Evolutionary conservation across 441 rosid genomes (phyloP).

Genomic region (Jatropha multifida): DNA sequence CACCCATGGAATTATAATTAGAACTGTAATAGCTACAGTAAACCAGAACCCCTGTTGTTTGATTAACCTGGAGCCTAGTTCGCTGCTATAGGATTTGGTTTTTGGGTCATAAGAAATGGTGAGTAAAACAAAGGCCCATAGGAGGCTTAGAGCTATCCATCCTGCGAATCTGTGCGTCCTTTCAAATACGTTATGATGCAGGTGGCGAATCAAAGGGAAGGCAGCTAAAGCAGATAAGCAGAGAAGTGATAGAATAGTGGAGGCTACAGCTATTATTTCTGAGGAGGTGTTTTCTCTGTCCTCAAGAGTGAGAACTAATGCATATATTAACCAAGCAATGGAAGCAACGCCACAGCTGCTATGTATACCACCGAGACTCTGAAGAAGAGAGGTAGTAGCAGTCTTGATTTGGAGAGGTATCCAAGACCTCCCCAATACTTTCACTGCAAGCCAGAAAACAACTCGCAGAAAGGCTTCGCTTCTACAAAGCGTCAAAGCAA

Average conservation of each 20-base stretch:
- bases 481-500: slow-evolving; percentile 62
- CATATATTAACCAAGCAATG: slow-evolving; percentile 62
- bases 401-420: slow-evolving; percentile 56
- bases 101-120: slow-evolving; percentile 51
- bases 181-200: slow-evolving; percentile 78
- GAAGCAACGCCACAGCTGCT: slow-evolving; percentile 78
- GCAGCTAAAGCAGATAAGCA: slow-evolving; percentile 55
- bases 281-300: slow-evolving; percentile 44
- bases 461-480: slow-evolving; percentile 66
- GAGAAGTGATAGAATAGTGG: slow-evolving; percentile 51
- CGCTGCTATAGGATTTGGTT: slow-evolving; percentile 43
- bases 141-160: slow-evolving; percentile 59
- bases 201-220: slow-evolving; percentile 71
- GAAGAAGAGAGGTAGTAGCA: slow-evolving; percentile 60
- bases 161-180: slow-evolving; percentile 68
- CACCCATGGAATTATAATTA: slow-evolving; percentile 65
- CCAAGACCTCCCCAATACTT: slow-evolving; percentile 53
- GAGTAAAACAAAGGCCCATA: slow-evolving; percentile 61
- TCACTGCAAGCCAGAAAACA: slow-evolving; percentile 57
- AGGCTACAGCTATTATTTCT: slow-evolving; percentile 52
- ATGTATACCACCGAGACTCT: slow-evolving; percentile 74
- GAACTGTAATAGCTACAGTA: slow-evolving; percentile 50
- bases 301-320: slow-evolving; percentile 49
- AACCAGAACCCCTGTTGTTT: slow-evolving; percentile 67
- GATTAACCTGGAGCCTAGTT: slow-evolving; percentile 39